phyloP scores from a whole-genome alignment of 2,329 filamentous ascomycete species.

The Hypoxylon sp. region DNA sequence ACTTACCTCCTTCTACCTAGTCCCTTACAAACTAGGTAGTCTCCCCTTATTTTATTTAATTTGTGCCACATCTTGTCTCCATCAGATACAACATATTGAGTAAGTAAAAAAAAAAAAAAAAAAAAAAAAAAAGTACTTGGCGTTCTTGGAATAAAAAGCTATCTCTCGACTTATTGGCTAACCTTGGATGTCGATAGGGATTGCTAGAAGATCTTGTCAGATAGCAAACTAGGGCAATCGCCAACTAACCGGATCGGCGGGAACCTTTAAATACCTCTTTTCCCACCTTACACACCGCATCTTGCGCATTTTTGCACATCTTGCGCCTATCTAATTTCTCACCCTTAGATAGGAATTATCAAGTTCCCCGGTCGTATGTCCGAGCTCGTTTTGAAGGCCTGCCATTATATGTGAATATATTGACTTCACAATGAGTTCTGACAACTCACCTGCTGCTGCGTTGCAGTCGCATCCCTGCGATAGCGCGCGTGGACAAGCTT shows the following conservation, averaged over 20 bases:
- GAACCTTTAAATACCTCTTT: constrained; percentile 20
- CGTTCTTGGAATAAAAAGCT: constrained; percentile 4
- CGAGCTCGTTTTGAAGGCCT: constrained; percentile 23
- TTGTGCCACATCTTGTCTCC: constrained; percentile 2
- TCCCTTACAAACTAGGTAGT: not conserved
- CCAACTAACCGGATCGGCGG: constrained; percentile 2
- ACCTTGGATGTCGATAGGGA: constrained; percentile 2
- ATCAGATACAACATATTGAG: constrained; percentile 1
- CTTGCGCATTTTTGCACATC: constrained; percentile 10
- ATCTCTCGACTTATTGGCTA: constrained; percentile 8
- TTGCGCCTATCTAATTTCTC: constrained; percentile 34
- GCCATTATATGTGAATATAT: constrained; percentile 24
- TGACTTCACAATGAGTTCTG: constrained; percentile 58
- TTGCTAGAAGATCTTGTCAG: constrained; percentile 9
- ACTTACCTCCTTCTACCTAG: constrained; percentile 1
- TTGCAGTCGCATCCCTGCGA: constrained; percentile 64
- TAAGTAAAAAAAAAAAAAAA: too few species aligned
- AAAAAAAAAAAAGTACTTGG: not conserved
- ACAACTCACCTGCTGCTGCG: constrained; percentile 60
- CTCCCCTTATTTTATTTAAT: constrained; percentile 4
- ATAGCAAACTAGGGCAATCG: constrained; percentile 20
- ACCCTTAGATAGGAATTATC: constrained; percentile 38
- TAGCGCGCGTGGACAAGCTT: constrained; percentile 53
- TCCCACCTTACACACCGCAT: constrained; percentile 26
- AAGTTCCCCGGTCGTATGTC: constrained; percentile 30